These are phyloP conservation scores for Typha latifolia DNA, from an alignment of 176 grass and related monocot species.

Conservation along the genomic window DNA sequence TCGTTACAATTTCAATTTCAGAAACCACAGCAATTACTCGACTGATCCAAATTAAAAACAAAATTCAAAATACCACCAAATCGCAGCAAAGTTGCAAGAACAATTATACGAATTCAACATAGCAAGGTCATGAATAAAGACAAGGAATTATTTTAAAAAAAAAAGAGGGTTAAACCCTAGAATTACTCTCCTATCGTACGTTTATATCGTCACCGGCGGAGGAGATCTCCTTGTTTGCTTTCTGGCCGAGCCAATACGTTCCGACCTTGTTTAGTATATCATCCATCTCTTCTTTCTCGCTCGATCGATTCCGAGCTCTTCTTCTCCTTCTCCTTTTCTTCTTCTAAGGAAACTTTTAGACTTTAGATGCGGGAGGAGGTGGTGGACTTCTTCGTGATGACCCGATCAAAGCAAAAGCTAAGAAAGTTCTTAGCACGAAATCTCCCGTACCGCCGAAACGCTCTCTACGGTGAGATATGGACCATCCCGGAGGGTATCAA, in stretches of 20 bases:
- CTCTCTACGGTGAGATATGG: too few relatives aligned
- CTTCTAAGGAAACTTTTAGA: not conserved
- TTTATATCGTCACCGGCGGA: conserved; percentile 71
- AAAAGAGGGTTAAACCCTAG: not conserved
- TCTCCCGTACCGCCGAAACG: too few relatives aligned
- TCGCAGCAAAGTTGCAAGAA: too few relatives aligned
- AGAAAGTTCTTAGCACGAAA: too few relatives aligned
- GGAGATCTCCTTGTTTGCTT: conserved; percentile 64
- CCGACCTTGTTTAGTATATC: conserved; percentile 77
- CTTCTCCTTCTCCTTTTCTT: conserved; percentile 1
- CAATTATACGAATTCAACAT: too few relatives aligned
- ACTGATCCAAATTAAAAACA: too few relatives aligned
- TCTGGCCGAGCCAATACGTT: conserved; percentile 51
- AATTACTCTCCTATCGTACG: conserved; percentile 14
- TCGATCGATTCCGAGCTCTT: not conserved
- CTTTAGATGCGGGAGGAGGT: conserved; percentile 1
- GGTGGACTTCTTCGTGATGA: conserved; percentile 24
- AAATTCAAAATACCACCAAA: too few relatives aligned
- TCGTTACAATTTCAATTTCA: too few relatives aligned
- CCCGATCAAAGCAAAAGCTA: conserved; percentile 21
- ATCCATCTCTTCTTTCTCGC: conserved; percentile 37
- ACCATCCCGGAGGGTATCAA: too few relatives aligned
- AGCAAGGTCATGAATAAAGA: too few relatives aligned
- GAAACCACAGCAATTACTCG: too few relatives aligned
- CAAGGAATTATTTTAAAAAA: too few relatives aligned